phyloP scores from a whole-genome alignment of 2,329 filamentous ascomycete genomes.

The Piedraia hortae region DNA sequence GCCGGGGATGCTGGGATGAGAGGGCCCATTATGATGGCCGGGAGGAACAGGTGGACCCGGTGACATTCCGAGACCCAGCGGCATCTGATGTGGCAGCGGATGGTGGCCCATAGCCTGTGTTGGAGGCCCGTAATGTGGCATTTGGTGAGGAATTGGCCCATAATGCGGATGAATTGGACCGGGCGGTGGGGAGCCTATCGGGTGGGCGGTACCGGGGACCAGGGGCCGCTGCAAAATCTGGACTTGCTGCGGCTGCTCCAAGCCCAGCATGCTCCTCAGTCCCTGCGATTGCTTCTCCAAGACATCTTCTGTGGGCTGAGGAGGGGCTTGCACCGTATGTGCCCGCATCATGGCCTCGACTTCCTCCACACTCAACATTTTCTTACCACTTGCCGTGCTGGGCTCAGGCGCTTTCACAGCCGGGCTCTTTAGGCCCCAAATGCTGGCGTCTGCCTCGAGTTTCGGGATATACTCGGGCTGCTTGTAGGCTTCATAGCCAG shows the following conservation, averaged over 20 bases:
- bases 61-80: constrained; percentile 4
- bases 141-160: constrained; percentile 4
- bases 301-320: constrained; percentile 4
- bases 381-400: constrained; percentile 24
- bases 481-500: constrained; percentile 78
- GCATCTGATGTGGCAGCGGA: constrained; percentile 4
- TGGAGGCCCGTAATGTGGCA: constrained; percentile 14
- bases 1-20: constrained; percentile 25
- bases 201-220: too few species aligned
- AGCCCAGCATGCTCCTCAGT: constrained; percentile 12
- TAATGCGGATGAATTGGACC: constrained; percentile 11
- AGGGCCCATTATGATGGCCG: constrained; percentile 18
- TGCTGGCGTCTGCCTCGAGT: constrained; percentile 70
- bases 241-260: constrained; percentile 10
- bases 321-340: constrained; percentile 23
- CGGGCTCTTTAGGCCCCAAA: constrained; percentile 71
- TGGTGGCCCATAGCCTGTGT: constrained; percentile 7
- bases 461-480: constrained; percentile 65
- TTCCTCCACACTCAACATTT: constrained; percentile 88
- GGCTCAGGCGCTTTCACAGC: constrained; percentile 24
- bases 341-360: constrained; percentile 78
- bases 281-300: constrained; percentile 9
- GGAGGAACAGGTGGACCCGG: constrained; percentile 11
- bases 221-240: constrained; percentile 24
- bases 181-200: too few species aligned